phyloP scores from a whole-genome alignment of 352 stramenopile species.

The Phytophthora hibernalis region DNA sequence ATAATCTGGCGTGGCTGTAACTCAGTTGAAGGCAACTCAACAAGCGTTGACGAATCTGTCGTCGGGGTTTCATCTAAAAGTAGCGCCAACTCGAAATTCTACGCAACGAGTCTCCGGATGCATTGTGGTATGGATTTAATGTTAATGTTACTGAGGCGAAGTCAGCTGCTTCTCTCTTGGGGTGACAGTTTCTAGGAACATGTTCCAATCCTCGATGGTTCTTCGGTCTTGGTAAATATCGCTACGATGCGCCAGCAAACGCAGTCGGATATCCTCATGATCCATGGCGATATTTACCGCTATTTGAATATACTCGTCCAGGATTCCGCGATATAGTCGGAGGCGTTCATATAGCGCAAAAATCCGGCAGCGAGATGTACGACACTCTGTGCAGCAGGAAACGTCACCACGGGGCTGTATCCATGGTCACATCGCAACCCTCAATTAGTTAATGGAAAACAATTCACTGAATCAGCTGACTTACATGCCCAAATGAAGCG shows the following conservation, averaged over 20 bases:
- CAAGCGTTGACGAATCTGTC: conserved; percentile 25
- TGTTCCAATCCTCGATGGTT: conserved; percentile 47
- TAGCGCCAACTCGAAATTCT: no score
- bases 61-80: not conserved
- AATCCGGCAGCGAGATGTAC: conserved; percentile 69
- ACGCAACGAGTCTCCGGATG: no score
- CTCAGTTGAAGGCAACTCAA: conserved; percentile 6
- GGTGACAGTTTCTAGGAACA: conserved; percentile 34
- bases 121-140: not conserved
- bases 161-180: not conserved
- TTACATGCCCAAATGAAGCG: conserved; percentile 77
- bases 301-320: conserved; percentile 51
- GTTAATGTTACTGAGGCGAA: not conserved
- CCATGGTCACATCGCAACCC: not conserved
- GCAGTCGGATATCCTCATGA: conserved; percentile 18
- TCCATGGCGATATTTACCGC: conserved; percentile 47
- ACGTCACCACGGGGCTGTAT: conserved; percentile 61
- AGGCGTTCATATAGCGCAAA: conserved; percentile 59
- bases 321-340: conserved; percentile 47
- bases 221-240: conserved; percentile 39
- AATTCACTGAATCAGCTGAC: conserved; percentile 25
- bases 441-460: not conserved
- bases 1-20: conserved; percentile 15
- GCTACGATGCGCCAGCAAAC: conserved; percentile 28
- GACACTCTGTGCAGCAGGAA: conserved; percentile 59